Conservation (phyloP, 2,329 filamentous ascomycete genomes). For the Sporothrix humicola region DNA sequence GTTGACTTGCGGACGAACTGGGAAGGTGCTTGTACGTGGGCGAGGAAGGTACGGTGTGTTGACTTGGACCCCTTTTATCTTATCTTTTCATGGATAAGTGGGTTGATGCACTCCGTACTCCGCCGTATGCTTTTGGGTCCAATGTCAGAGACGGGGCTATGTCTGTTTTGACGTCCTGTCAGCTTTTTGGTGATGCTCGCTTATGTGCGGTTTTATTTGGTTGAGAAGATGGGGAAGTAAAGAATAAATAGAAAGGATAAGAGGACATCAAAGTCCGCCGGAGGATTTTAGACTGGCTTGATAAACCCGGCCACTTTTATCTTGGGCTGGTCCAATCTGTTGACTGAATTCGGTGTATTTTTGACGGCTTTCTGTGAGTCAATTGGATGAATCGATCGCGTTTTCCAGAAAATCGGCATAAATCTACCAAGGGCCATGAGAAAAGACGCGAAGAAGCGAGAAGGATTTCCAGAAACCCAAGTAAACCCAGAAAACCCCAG, state of each 20-base stretch:
- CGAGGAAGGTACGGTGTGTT: neutral
- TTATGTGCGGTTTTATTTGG: neutral
- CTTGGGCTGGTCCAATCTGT: neutral
- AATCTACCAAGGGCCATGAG: no score
- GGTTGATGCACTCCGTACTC: neutral
- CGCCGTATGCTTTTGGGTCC: neutral
- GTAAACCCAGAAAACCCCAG: neutral
- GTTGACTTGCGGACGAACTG: neutral
- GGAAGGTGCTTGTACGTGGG: neutral
- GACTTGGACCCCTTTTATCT: conserved; percentile 7
- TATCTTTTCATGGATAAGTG: neutral
- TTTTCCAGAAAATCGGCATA: no score
- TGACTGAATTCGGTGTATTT: neutral
- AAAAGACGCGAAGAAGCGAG: no score
- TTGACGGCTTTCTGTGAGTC: neutral
- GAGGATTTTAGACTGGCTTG: neutral
- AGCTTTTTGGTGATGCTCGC: neutral
- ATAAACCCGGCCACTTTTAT: neutral
- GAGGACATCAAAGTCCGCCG: neutral
- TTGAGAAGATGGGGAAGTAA: neutral
- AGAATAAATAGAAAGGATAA: neutral
- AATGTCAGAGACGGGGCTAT: neutral
- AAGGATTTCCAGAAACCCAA: no score
- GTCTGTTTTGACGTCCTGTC: neutral
- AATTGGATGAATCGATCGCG: neutral